Evolutionary conservation across 805 yeast genomes (phyloP).

Genomic region (Metschnikowia lochheadii): DNA sequence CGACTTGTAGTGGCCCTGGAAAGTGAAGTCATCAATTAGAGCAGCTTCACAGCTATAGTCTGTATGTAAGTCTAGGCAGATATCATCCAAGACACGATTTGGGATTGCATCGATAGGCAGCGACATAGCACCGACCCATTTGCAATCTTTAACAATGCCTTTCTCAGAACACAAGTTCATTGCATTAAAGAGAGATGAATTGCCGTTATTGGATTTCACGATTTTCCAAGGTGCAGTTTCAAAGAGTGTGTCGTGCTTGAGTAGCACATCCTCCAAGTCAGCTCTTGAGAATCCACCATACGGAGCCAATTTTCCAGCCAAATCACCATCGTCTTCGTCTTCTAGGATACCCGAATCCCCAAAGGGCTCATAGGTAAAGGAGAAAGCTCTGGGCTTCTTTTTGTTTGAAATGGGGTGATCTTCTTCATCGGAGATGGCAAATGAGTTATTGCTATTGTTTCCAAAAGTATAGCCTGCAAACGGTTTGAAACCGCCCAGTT

Average conservation of each 20-base stretch:
- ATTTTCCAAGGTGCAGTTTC: slow-evolving; percentile 70
- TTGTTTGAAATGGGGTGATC: slow-evolving; percentile 11
- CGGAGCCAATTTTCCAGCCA: slow-evolving; percentile 43
- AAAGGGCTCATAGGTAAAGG: slow-evolving; percentile 12
- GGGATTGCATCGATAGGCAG: slow-evolving; percentile 87
- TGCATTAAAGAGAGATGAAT: slow-evolving; percentile 86
- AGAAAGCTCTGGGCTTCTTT: slow-evolving; percentile 1
- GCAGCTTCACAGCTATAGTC: slow-evolving; percentile 63
- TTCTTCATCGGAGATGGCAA: slow-evolving; percentile 31
- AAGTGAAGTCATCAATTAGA: slow-evolving; percentile 70
- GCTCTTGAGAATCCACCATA: slow-evolving; percentile 75
- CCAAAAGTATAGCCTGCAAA: slow-evolving; percentile 20
- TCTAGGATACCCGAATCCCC: slow-evolving; percentile 10
- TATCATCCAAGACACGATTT: slow-evolving; percentile 46
- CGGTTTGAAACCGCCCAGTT: slow-evolving; percentile 8
- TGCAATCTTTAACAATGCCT: slow-evolving; percentile 32
- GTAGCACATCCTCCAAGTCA: slow-evolving; percentile 45
- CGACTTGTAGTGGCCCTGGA: slow-evolving; percentile 86
- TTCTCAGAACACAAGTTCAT: slow-evolving; percentile 51
- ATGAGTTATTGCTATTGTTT: slow-evolving; percentile 27
- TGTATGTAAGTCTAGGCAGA: slow-evolving; percentile 42
- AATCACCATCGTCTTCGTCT: slow-evolving; percentile 14
- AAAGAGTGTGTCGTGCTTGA: slow-evolving; percentile 43
- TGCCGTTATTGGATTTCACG: slow-evolving; percentile 67
- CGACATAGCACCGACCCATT: slow-evolving; percentile 90